Evolutionary conservation across 805 yeast genomes (phyloP).

Genomic region (Naumovozyma baii): DNA sequence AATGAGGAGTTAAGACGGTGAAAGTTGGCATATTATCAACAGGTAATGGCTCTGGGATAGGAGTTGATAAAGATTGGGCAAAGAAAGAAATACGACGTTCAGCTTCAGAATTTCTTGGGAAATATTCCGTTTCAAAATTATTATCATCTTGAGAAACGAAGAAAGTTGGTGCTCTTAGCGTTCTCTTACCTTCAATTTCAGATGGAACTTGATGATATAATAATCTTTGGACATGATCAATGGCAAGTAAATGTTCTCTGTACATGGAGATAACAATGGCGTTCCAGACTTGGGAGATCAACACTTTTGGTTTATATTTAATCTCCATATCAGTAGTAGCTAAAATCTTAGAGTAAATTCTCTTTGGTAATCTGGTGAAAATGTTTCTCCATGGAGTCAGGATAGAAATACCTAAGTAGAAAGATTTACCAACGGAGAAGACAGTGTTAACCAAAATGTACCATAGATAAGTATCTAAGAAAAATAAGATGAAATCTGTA

Average conservation of each 20-base stretch:
- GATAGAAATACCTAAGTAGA: conserved; percentile 97
- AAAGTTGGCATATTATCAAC: conserved; percentile 99
- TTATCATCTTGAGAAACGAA: conserved; percentile 95
- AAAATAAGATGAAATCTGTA: conserved; percentile 89
- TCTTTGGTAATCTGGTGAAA: conserved; percentile 94
- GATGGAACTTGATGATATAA: conserved; percentile 97
- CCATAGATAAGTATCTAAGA: conserved; percentile 99
- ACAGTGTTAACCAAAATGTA: conserved; percentile 90
- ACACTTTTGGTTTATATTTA: conserved; percentile 95
- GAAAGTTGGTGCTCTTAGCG: conserved; percentile 97
- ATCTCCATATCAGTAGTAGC: conserved; percentile 99
- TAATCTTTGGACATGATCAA: conserved; percentile 96
- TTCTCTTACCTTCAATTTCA: conserved; percentile 96
- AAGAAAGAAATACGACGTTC: conserved; percentile 99
- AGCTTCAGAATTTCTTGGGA: conserved; percentile 95
- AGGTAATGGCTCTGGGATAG: conserved; percentile 97
- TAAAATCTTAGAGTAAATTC: conserved; percentile 94
- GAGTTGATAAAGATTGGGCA: conserved; percentile 97
- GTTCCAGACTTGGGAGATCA: conserved; percentile 98
- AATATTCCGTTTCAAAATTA: conserved; percentile 90
- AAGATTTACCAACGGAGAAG: conserved; percentile 94
- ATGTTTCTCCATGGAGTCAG: conserved; percentile 99
- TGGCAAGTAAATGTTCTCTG: conserved; percentile 96
- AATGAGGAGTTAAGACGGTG: conserved; percentile 93
- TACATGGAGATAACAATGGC: conserved; percentile 98